These are phyloP conservation scores for Digitaria exilis DNA, from an alignment of 202 grass and related monocot species.

Conservation along the genomic window DNA sequence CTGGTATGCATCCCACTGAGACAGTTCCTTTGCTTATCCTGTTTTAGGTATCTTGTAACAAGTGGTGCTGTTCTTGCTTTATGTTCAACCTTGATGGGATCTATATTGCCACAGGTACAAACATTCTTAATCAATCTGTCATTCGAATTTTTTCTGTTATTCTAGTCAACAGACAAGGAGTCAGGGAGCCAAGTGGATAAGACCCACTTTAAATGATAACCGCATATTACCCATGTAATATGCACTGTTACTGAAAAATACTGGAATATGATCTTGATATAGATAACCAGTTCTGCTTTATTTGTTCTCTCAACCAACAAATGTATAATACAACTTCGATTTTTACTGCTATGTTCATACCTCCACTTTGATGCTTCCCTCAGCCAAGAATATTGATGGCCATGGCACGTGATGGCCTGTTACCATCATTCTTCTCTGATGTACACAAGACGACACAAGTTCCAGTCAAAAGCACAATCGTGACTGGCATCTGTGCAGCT, in stretches of 20 bases:
- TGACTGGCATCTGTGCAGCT: conserved; percentile 81
- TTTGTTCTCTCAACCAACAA: background rate
- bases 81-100: conserved; percentile 95
- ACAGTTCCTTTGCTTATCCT: conserved; percentile 13
- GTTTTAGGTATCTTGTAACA: conserved; percentile 87
- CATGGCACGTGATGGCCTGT: conserved; percentile 92
- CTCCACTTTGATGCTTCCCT: conserved; percentile 28
- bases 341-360: background rate
- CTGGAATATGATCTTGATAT: background rate
- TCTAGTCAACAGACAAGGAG: background rate
- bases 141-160: background rate
- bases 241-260: background rate
- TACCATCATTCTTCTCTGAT: conserved; percentile 91
- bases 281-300: background rate
- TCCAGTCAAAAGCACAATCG: conserved; percentile 90
- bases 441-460: conserved; percentile 79
- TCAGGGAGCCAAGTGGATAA: background rate
- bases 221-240: background rate
- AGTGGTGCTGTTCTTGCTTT: conserved; percentile 92
- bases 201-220: background rate
- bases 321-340: background rate
- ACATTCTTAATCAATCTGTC: background rate
- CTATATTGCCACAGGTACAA: conserved; percentile 86
- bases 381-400: conserved; percentile 99
- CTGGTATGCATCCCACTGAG: conserved; percentile 26